phyloP scores from a whole-genome alignment of 768 basidiomycete genomes.

The Trichaptum fuscoviolaceum region DNA sequence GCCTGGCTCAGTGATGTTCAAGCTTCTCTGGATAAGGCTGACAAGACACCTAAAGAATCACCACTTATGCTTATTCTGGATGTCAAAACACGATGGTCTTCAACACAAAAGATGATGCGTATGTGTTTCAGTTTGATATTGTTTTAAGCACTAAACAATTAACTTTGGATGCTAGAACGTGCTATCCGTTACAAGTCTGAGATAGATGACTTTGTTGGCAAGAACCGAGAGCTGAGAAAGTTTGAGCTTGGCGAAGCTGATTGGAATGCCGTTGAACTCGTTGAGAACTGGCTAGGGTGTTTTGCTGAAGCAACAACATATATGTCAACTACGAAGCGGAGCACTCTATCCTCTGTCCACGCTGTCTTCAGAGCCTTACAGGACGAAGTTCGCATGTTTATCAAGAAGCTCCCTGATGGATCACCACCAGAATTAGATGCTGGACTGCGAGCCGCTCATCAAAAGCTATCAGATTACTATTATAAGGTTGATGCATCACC shows the following conservation, averaged over 20 bases:
- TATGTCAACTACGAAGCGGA: constrained; percentile 26
- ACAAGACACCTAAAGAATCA: not conserved
- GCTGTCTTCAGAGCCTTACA: constrained; percentile 31
- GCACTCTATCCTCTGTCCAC: constrained; percentile 29
- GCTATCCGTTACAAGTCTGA: constrained; percentile 18
- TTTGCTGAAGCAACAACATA: constrained; percentile 27
- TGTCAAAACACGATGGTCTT: constrained; percentile 6
- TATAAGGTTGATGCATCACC: constrained; percentile 26
- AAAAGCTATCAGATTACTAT: constrained; percentile 31
- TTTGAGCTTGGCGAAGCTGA: constrained; percentile 19
- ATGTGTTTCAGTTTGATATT: not conserved
- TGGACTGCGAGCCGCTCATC: constrained; percentile 24
- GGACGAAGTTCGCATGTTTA: constrained; percentile 18
- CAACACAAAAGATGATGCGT: constrained; percentile 9
- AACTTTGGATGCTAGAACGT: constrained; percentile 20
- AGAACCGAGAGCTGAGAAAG: constrained; percentile 16
- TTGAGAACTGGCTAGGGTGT: constrained; percentile 22
- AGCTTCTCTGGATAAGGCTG: not conserved
- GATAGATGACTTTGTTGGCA: constrained; percentile 16
- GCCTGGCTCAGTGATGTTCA: constrained; percentile 5
- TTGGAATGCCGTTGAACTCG: constrained; percentile 23
- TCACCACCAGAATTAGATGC: constrained; percentile 13
- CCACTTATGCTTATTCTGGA: constrained; percentile 9
- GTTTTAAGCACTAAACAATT: not conserved
- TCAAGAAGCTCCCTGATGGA: constrained; percentile 18